phyloP scores from a whole-genome alignment of 495 filamentous ascomycete genomes.

The Neurospora sp. region DNA sequence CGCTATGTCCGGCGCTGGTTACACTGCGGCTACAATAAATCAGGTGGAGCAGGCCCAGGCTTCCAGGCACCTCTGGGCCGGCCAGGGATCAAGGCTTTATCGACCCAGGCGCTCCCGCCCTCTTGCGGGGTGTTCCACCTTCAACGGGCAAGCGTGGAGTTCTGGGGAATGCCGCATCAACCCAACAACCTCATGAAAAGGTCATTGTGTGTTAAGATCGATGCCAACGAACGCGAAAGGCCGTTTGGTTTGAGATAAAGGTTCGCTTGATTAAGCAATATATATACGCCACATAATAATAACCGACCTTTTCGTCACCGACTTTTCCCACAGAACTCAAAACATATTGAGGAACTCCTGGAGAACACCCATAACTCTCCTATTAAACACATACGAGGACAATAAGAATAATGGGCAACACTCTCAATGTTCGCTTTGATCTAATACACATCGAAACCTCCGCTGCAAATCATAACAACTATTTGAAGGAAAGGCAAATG shows the following conservation, averaged over 20 bases:
- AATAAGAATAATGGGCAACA: background rate
- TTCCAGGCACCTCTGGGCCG: background rate
- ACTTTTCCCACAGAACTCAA: background rate
- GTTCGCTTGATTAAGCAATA: background rate
- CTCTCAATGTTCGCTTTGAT: background rate
- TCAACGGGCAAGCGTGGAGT: background rate
- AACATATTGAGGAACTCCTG: background rate
- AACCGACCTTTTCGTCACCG: background rate
- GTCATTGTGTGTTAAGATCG: background rate
- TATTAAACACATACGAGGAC: too few relatives aligned
- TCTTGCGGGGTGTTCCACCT: background rate
- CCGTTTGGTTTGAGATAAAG: background rate
- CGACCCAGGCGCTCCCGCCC: background rate
- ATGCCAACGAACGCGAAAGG: background rate
- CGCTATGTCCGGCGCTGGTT: background rate
- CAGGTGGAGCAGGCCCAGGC: background rate
- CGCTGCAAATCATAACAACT: background rate
- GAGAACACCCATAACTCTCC: too few relatives aligned
- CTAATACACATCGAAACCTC: background rate
- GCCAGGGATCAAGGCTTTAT: background rate
- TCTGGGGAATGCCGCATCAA: background rate
- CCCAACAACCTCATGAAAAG: background rate
- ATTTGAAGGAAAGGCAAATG: background rate
- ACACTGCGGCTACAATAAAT: background rate
- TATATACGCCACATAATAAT: background rate